Evolutionary conservation across 805 yeast genomes (phyloP), one percentile per base, ranked within the genome.

Genomic region (Kodamaea kakaduensis): DNA sequence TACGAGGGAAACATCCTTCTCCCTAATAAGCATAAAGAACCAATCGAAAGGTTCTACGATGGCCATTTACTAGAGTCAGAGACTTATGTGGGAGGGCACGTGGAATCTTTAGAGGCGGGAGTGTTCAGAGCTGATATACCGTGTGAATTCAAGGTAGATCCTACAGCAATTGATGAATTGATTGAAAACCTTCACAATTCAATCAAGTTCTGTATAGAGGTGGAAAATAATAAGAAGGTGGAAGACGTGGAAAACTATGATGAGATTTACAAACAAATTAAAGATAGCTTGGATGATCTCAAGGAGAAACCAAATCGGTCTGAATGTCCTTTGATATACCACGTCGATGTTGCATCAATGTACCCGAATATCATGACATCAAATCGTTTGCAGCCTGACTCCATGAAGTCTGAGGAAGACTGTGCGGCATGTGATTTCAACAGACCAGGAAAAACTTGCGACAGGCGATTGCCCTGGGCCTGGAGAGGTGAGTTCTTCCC

Each of bases 271-370:
- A 59, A 74, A 5, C 63, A 73, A 24, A 80, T 94, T 38, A 70
- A 69, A 26, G 46, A 52, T 0, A 66, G 67, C 46, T 64, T 93
- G 9, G 40, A 71, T n/a, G 84, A 71, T 2, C 59, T 93, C 34
- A 78, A 75, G 42, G 56, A 66, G 1, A 70, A 71, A 24, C 89
- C 90, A 1, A 68, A 68, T 23, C 69, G 97, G 46, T 56, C 58
- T 9, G 97, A 93, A 50, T 65, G 67, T 8, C 99, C 99, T 0
- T 66, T 85, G 31, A 93, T 93, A 44, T 93, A 94, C 51, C 99
- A 93, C 54, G 96, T 94, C 23, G 99, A 93, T 67, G 99, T 93
- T 33, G 97, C 99, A 1, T 93, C 98, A 1, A 93, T 93, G 99
- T 93, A 93, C 54, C 99, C 99, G 5, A 93, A 93, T 54, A 93